Percentiles rank a stretch among this genome's conserved stretches.
Evolutionary conservation across 768 basidiomycete genomes (phyloP).

Genomic region (Crucibulum laeve): DNA sequence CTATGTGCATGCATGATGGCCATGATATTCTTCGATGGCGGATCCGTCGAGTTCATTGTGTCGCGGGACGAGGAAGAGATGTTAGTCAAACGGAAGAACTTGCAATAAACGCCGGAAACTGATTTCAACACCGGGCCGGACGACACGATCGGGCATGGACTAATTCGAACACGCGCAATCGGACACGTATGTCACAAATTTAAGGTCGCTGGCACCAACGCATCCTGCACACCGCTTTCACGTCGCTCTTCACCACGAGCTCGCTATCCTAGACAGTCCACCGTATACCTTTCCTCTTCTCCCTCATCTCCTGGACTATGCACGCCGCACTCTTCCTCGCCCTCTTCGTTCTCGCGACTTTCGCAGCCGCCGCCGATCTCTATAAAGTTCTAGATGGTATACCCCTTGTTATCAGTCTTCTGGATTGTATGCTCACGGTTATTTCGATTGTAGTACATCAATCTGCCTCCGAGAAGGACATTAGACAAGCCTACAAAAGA

Average conservation of each 20-base stretch:
- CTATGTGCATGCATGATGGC: no score
- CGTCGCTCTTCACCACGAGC: not conserved
- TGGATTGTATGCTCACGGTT: slow-evolving; percentile 14
- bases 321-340: slow-evolving; percentile 28
- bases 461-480: slow-evolving; percentile 83
- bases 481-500: slow-evolving; percentile 88
- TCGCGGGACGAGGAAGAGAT: no score
- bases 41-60: no score
- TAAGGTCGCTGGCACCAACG: not conserved
- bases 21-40: no score
- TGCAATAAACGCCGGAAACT: no score
- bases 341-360: slow-evolving; percentile 29
- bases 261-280: no score
- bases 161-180: not conserved
- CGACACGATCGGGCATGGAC: no score
- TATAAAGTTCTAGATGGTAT: slow-evolving; percentile 82
- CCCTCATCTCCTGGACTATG: slow-evolving; percentile 20
- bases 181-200: slow-evolving; percentile 25
- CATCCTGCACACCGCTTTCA: not conserved
- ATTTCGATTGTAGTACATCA: slow-evolving; percentile 42
- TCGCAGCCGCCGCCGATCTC: slow-evolving; percentile 59
- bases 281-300: slow-evolving; percentile 10
- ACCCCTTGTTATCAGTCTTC: slow-evolving; percentile 23
- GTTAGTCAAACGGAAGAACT: no score
- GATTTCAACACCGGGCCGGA: no score